A percentile compares a stretch with the other conserved stretches of the same genome.
Conservation (phyloP, 2,329 filamentous ascomycete genomes). For the Mollisiaceae sp. region DNA sequence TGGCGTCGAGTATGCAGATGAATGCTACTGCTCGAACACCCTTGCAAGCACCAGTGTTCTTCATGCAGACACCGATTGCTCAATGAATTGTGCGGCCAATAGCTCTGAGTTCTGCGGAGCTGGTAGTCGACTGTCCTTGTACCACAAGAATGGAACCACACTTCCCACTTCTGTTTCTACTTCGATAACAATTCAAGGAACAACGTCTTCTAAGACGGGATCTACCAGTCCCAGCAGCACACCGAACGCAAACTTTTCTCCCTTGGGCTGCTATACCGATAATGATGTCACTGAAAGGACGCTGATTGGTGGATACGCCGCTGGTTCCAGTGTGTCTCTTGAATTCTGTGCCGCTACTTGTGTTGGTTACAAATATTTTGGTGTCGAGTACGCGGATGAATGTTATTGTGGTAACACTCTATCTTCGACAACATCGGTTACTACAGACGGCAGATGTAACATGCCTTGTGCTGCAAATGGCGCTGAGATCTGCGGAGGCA, state of each 20-base stretch:
- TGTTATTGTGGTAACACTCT: slow-evolving; percentile 22
- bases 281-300: slow-evolving; percentile 11
- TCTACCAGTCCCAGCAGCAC: background rate
- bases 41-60: slow-evolving; percentile 12
- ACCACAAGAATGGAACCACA: slow-evolving; percentile 22
- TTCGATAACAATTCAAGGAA: background rate
- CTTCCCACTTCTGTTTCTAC: background rate
- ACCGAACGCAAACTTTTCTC: slow-evolving; percentile 29
- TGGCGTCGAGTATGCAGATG: slow-evolving; percentile 53
- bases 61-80: slow-evolving; percentile 33
- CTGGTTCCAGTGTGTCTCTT: slow-evolving; percentile 25
- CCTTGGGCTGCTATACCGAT: slow-evolving; percentile 45
- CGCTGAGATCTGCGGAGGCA: slow-evolving; percentile 14
- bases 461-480: slow-evolving; percentile 22
- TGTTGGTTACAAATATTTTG: slow-evolving; percentile 25
- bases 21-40: slow-evolving; percentile 41
- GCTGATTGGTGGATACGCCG: background rate
- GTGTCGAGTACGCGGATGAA: slow-evolving; percentile 38
- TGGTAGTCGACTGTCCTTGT: slow-evolving; percentile 33
- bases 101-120: slow-evolving; percentile 39
- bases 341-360: slow-evolving; percentile 26
- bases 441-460: slow-evolving; percentile 23
- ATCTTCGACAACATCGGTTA: slow-evolving; percentile 7
- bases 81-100: slow-evolving; percentile 35
- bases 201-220: background rate